phyloP scores from a whole-genome alignment of 177 flowering plant species.

The Vitis hybrid region DNA sequence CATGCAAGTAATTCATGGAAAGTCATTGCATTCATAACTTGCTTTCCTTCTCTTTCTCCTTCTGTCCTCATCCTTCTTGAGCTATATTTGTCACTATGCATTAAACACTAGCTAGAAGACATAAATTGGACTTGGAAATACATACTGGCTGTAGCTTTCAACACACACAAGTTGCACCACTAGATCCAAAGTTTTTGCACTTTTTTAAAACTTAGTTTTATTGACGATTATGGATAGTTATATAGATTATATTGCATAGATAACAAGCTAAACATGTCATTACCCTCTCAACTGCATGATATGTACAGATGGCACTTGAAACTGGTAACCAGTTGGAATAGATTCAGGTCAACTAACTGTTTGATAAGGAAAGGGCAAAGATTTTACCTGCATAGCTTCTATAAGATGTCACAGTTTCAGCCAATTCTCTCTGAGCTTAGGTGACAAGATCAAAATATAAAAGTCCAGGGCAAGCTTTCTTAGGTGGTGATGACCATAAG shows the following conservation, averaged over 20 bases:
- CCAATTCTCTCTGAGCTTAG: too few species aligned
- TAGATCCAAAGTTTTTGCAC: too few species aligned
- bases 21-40: constrained; percentile 8
- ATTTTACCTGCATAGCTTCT: too few species aligned
- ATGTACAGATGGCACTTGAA: too few species aligned
- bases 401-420: too few species aligned
- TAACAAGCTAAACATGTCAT: background rate
- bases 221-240: background rate
- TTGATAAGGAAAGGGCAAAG: too few species aligned
- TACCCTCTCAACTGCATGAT: background rate
- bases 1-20: constrained; percentile 7
- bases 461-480: too few species aligned
- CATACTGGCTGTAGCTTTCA: background rate
- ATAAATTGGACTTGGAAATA: background rate
- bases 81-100: constrained; percentile 4
- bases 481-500: too few species aligned
- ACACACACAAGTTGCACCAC: background rate
- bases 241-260: background rate
- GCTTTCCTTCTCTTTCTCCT: background rate
- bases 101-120: constrained; percentile 1
- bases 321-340: too few species aligned
- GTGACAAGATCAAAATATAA: too few species aligned
- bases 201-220: background rate
- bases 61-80: constrained; percentile 4
- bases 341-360: too few species aligned